phyloP scores from a whole-genome alignment of 352 stramenopile species.

The Phytophthora pinifolia region DNA sequence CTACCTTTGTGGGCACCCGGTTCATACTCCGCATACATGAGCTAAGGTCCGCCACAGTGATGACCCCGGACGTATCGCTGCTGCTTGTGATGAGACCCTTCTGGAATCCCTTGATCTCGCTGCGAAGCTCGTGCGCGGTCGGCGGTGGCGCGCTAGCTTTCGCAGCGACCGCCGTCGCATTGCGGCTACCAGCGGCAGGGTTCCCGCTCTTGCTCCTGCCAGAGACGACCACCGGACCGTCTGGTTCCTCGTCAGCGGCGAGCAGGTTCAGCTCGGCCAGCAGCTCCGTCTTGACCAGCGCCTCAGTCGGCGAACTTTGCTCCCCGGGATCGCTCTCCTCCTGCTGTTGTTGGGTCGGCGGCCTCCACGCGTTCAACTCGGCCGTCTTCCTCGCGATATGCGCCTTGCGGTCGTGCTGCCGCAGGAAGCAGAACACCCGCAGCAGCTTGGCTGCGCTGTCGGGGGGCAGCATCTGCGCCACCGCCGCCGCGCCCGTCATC shows the following conservation, averaged over 20 bases:
- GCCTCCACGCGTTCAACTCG: conserved; percentile 33
- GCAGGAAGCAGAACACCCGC: conserved; percentile 53
- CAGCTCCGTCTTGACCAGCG: conserved; percentile 22
- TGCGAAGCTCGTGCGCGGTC: conserved; percentile 26
- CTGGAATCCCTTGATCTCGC: conserved; percentile 52
- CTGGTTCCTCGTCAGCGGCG: conserved; percentile 19
- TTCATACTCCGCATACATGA: conserved; percentile 48
- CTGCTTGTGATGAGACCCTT: conserved; percentile 39
- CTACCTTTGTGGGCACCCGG: conserved; percentile 36
- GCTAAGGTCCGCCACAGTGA: conserved; percentile 44
- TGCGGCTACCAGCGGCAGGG: background rate
- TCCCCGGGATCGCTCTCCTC: conserved; percentile 6
- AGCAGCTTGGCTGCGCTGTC: conserved; percentile 50
- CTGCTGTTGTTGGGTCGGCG: background rate
- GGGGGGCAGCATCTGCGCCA: conserved; percentile 30
- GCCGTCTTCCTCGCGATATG: conserved; percentile 34
- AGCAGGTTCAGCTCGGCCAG: conserved; percentile 38
- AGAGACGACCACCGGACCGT: conserved; percentile 5
- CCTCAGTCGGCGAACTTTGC: conserved; percentile 8
- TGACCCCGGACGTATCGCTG: conserved; percentile 38
- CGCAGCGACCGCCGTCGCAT: conserved; percentile 6
- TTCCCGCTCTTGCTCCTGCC: conserved; percentile 2
- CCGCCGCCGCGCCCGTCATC: background rate
- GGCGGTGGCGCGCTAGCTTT: conserved; percentile 2
- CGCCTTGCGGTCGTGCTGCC: conserved; percentile 60